Conservation (phyloP, 1,284 basidiomycete genomes). For the Fomitiporia mediterranea region DNA sequence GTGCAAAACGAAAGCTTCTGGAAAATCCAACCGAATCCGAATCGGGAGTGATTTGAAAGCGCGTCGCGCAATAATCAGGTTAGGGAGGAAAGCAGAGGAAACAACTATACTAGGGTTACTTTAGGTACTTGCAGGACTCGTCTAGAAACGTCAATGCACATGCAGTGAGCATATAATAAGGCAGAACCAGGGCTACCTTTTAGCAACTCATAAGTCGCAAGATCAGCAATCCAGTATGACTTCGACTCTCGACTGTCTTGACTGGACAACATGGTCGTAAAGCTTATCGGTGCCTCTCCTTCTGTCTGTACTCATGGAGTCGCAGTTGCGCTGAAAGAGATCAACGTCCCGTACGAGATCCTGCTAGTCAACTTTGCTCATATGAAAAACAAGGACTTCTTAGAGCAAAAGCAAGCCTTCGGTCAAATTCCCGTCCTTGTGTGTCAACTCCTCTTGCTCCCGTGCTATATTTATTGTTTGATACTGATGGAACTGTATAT, state of each 20-base stretch:
- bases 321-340: constrained; percentile 17
- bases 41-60: too few relatives aligned
- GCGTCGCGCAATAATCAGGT: too few relatives aligned
- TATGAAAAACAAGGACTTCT: constrained; percentile 40
- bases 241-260: neutral
- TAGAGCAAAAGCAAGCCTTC: constrained; percentile 50
- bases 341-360: constrained; percentile 23
- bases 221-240: too few relatives aligned
- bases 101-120: too few relatives aligned
- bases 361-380: constrained; percentile 20
- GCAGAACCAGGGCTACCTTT: too few relatives aligned
- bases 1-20: too few relatives aligned
- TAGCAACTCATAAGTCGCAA: too few relatives aligned
- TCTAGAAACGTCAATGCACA: too few relatives aligned
- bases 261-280: constrained; percentile 3
- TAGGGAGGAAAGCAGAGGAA: too few relatives aligned
- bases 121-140: too few relatives aligned
- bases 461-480: neutral
- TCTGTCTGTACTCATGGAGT: constrained; percentile 21
- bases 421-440: constrained; percentile 52
- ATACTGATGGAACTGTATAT: neutral
- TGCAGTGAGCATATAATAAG: too few relatives aligned
- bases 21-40: too few relatives aligned
- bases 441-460: neutral
- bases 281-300: constrained; percentile 21